phyloP scores from a whole-genome alignment of 495 filamentous ascomycete species.

The Hypoxylon crocopeplum region DNA sequence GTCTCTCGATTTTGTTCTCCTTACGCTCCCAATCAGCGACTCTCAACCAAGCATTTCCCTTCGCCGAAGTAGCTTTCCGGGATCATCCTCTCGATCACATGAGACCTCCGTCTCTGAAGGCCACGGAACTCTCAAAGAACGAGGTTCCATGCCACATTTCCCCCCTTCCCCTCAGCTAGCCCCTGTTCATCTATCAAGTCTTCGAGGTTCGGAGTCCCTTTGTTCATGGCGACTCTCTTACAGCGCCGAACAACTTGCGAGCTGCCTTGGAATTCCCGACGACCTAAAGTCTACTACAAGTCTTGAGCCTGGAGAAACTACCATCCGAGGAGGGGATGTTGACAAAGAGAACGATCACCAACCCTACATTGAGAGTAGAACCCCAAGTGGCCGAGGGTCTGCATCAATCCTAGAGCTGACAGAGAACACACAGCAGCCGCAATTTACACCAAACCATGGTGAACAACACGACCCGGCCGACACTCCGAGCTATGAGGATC shows the following conservation, averaged over 20 bases:
- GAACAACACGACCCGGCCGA: constrained; percentile 10
- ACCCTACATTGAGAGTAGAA: not conserved
- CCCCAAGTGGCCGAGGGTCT: not conserved
- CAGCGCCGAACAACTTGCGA: constrained; percentile 45
- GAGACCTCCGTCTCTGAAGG: constrained; percentile 13
- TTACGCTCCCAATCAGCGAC: not conserved
- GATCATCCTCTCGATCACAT: constrained; percentile 8
- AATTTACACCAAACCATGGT: not conserved
- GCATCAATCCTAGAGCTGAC: not conserved
- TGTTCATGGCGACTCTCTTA: constrained; percentile 50
- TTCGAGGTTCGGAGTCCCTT: constrained; percentile 42
- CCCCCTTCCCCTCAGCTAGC: constrained; percentile 41
- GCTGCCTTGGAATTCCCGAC: constrained; percentile 30
- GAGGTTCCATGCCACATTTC: constrained; percentile 35
- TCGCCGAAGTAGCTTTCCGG: constrained; percentile 38
- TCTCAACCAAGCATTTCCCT: constrained; percentile 11
- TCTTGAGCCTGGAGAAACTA: not conserved
- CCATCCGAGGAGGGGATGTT: no score
- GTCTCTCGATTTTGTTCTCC: constrained; percentile 4
- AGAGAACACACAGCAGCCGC: not conserved
- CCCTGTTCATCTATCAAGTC: constrained; percentile 40
- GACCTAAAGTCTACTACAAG: not conserved
- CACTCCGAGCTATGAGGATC: constrained; percentile 7
- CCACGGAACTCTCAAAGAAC: constrained; percentile 13
- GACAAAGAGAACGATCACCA: constrained; percentile 13